Evolutionary conservation across 306 rosid species (phyloP).

Genomic region (Sophora flavescens): DNA sequence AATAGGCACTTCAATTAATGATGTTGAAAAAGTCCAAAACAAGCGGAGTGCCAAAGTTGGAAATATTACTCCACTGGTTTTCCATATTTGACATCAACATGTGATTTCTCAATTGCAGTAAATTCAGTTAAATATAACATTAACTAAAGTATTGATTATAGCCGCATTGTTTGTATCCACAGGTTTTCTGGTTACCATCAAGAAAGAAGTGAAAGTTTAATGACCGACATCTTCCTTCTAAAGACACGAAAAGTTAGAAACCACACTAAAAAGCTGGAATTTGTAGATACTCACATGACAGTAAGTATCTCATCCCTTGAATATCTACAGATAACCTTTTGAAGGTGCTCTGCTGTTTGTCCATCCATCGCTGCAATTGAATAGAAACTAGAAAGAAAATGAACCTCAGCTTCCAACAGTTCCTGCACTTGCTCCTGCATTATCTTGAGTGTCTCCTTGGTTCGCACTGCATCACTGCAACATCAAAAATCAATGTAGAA

Average conservation of each 20-base stretch:
- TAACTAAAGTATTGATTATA: background rate
- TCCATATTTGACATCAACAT: slow-evolving; percentile 25
- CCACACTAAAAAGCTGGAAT: slow-evolving; percentile 19
- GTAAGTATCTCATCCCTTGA: slow-evolving; percentile 83
- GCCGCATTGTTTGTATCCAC: slow-evolving; percentile 8
- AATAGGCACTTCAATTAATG: slow-evolving; percentile 28
- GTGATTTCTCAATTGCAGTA: slow-evolving; percentile 33
- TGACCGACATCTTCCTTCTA: slow-evolving; percentile 7
- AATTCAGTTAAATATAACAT: slow-evolving; percentile 17
- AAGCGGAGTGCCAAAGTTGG: slow-evolving; percentile 16
- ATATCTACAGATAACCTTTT: slow-evolving; percentile 72
- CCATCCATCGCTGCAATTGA: slow-evolving; percentile 99
- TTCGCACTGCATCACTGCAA: slow-evolving; percentile 81
- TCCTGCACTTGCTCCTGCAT: slow-evolving; percentile 84
- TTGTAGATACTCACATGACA: slow-evolving; percentile 71
- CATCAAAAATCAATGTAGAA: slow-evolving; percentile 42
- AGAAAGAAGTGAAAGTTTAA: background rate
- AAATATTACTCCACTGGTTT: slow-evolving; percentile 6
- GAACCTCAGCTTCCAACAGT: slow-evolving; percentile 82
- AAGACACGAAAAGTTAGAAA: slow-evolving; percentile 18
- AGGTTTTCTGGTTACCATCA: background rate
- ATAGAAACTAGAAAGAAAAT: slow-evolving; percentile 90
- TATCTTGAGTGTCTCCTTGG: slow-evolving; percentile 83
- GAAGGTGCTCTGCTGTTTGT: slow-evolving; percentile 98
- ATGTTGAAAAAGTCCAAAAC: slow-evolving; percentile 11